Evolutionary conservation across 1,139 yeast species (phyloP), one percentile per base, ranked within the genome.

Genomic region (Yamadazyma siamensis): DNA sequence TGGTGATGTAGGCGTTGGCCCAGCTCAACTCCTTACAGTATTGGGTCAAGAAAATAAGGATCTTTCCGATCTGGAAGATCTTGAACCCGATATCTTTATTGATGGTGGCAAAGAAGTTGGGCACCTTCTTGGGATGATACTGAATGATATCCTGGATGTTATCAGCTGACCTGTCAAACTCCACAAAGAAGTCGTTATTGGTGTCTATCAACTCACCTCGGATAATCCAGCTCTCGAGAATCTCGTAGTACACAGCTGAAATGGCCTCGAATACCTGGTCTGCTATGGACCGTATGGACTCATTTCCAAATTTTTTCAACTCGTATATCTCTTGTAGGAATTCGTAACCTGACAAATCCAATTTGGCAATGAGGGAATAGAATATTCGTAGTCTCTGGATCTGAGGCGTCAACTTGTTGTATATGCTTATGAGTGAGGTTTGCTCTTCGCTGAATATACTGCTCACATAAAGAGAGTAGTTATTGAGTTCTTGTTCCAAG

Each of bases 51-150:
- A 82, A 89, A 23, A 77, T 70, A n/a, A 82, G 61, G 11, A 86
- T 75, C 42, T 83, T 80, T 1, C 98, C 98, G 15, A 84, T 78
- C 35, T 86, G 85, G 43, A 71, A 82, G 7, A 84, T 73, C 41
- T 74, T 71, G 15, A 60, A 52, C 2, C 86, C 79, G 2, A 73
- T 55, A 11, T 59, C 57, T 5, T 50, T 48, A 26, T 54, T 48
- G 24, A 59, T 48, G 12, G 38, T 45, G 1, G 71, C 52, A 33
- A 83, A 59, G 47, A 82, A 85, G 6, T 56, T 50, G 0, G 96
- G 96, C 1, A 82, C 65, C 40, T 66, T 73, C 1, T 56, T 55
- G 0, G 61, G 54, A 20, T 50, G 29, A 36, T 46, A 63, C 25
- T 48, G 41, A 15, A 68, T 61, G 4, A 66, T 65, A 31, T 63